Evolutionary conservation across 1,139 yeast genomes (phyloP), one percentile per base, ranked within the genome.

Genomic region (Wickerhamomyces sp.): DNA sequence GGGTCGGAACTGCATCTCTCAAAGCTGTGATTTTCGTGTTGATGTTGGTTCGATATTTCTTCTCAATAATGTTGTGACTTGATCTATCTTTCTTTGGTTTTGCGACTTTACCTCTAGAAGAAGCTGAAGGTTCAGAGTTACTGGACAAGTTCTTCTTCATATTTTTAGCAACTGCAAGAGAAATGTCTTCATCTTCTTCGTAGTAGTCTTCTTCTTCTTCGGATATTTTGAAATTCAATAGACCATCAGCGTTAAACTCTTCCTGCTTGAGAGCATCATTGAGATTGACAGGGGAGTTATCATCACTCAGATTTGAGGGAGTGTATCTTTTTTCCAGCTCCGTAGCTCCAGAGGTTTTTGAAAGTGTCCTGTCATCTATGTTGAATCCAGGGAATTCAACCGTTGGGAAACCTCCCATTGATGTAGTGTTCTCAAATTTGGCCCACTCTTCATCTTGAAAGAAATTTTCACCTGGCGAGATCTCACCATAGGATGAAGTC

Each of bases 1-100:
- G 57, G 4, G 78, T 45, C 2, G 93, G 93, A 12, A 83, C 89
- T 0, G 82, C 78, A 46, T 81, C 82, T 52, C 85, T 66, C 28
- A 83, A 66, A 37, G 75, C 74, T 30, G 72, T 52, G 29, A 83
- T 80, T 58, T 79, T 80, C 31, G 79, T 69, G 52, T 81, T 82
- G 44, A 83, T 80, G 47, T 79, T 80, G n/a, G 84, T 77, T 51
- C 93, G 64, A 55, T 83, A 82, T 51, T 80, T 80, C 56, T 80
- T 80, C 52, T 83, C 93, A 48, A 82, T 79, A 61, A 79, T 72
- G 49, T 81, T 82, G 57, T 82, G 91, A 6, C 84, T 71, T 2
- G 75, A 67, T 53, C 77, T 72, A 44, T 76, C 78, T 57, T 74
- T 72, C 45, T 62, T 59, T 21, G 49, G 49, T 26, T 46, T 46